A percentile compares a stretch with the other conserved stretches of the same genome.
Evolutionary conservation across 75 land plant species (phyloP).

Genomic region (Selaginella tamariscina): DNA sequence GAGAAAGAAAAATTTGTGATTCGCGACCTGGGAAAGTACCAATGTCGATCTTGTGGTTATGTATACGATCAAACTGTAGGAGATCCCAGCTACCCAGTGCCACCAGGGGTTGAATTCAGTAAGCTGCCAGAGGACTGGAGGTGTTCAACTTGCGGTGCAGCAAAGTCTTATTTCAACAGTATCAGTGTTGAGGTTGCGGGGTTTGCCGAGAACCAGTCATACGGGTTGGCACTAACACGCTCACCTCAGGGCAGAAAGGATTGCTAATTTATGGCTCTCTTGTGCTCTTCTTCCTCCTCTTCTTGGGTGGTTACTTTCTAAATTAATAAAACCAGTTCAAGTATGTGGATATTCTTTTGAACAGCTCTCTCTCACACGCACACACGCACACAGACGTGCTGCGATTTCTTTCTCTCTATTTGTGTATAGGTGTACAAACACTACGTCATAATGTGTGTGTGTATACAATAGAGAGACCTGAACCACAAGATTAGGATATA

Average conservation of each 20-base stretch:
- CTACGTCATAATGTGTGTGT: no score
- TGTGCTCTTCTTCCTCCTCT: constrained; percentile 46
- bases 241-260: constrained; percentile 84
- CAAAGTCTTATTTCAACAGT: constrained; percentile 66
- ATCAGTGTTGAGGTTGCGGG: constrained; percentile 96
- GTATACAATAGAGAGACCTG: no score
- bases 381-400: no score
- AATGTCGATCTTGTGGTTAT: constrained; percentile 88
- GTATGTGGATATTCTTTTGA: no score
- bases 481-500: no score
- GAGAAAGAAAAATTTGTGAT: constrained; percentile 83
- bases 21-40: constrained; percentile 66
- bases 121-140: constrained; percentile 86
- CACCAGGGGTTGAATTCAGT: constrained; percentile 63
- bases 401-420: no score
- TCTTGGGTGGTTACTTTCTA: constrained; percentile 71
- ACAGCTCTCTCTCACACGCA: no score
- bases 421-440: no score
- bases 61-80: constrained; percentile 55
- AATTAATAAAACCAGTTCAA: constrained; percentile 39
- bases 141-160: constrained; percentile 95
- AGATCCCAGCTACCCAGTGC: constrained; percentile 63
- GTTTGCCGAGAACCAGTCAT: constrained; percentile 90
- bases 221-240: constrained; percentile 68
- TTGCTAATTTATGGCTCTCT: constrained; percentile 72